Evolutionary conservation across 2,329 filamentous ascomycete species (phyloP), one percentile per base, ranked within the genome.

Genomic region (Madurella fahalii): DNA sequence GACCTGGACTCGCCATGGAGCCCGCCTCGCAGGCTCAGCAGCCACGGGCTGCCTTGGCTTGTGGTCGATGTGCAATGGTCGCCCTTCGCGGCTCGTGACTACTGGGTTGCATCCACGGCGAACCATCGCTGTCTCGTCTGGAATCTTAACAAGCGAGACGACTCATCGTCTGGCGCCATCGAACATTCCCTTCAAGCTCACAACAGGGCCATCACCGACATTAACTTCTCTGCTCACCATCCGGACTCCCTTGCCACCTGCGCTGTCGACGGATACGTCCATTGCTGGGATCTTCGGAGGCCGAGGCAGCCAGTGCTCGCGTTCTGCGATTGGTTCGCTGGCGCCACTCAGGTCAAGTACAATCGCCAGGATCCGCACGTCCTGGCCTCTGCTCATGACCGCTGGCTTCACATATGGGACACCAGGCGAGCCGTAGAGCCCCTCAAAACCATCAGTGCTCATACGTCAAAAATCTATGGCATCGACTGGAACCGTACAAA

Each of bases 61-160:
- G 92, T 96, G 5, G 91, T 93, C 11, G 93, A 96, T 70, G 92
- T 96, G 31, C 93, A 96, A 71, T 96, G 93, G 93, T 96, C 90
- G 11, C 93, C 93, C 1, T 96, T 96, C 69, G 89, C 92, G 12
- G 84, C 82, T 17, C 83, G 92, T 46, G 89, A 95, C 69, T 92
- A 92, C 65, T 96, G 93, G 92, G 87, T 96, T 16, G 89, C 90
- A 37, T 95, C 90, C 56, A 96, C 92, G 1, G 93, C 91, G 16
- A 96, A 96, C 68, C 92, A 96, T 69, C 90, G 94, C 63, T 94
- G 92, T 17, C 77, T 96, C 48, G 89, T 96, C 17, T 96, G 91
- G 91, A 96, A 96, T 69, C 76, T 96, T 57, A 90, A 87, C 61
- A 80, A 90, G 68, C 80, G 83, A 56, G 86, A 90, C 63, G 89